phyloP scores from a whole-genome alignment of 371 early-diverging fungal species.

The Entomophthora muscae region DNA sequence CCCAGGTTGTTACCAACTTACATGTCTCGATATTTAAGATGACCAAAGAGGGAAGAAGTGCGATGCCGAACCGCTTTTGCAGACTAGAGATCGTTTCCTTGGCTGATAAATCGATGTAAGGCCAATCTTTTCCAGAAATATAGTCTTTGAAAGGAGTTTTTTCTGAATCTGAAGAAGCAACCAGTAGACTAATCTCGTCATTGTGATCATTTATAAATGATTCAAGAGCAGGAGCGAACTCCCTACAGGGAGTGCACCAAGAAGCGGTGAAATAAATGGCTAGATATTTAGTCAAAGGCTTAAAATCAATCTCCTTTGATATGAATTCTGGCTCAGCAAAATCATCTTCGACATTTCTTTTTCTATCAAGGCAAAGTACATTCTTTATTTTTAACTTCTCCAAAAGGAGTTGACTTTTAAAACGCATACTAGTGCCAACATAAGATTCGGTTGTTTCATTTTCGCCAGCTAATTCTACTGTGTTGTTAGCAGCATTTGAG shows the following conservation, averaged over 20 bases:
- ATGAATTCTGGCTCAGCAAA: neutral
- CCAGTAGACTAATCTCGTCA: neutral
- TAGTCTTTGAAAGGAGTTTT: neutral
- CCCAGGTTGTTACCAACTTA: slow-evolving; percentile 9
- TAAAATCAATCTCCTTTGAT: neutral
- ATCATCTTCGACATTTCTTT: neutral
- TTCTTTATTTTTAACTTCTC: neutral
- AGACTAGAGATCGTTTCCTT: neutral
- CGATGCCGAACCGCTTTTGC: neutral
- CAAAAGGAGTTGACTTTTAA: neutral
- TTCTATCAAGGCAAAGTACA: neutral
- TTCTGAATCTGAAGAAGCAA: neutral
- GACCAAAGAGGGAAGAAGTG: neutral
- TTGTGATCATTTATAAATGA: neutral
- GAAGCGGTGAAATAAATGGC: slow-evolving; percentile 9
- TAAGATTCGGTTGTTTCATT: too few species aligned
- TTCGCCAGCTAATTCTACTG: too few species aligned
- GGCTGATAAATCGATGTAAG: neutral
- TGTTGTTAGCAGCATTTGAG: too few species aligned
- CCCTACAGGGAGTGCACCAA: slow-evolving; percentile 10
- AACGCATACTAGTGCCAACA: too few species aligned
- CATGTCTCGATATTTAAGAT: slow-evolving; percentile 1
- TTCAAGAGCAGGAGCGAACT: slow-evolving; percentile 5
- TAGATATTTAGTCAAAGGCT: neutral
- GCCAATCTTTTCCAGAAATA: neutral